Evolutionary conservation across 768 basidiomycete genomes (phyloP).

Genomic region (Rhodocollybia butyracea): DNA sequence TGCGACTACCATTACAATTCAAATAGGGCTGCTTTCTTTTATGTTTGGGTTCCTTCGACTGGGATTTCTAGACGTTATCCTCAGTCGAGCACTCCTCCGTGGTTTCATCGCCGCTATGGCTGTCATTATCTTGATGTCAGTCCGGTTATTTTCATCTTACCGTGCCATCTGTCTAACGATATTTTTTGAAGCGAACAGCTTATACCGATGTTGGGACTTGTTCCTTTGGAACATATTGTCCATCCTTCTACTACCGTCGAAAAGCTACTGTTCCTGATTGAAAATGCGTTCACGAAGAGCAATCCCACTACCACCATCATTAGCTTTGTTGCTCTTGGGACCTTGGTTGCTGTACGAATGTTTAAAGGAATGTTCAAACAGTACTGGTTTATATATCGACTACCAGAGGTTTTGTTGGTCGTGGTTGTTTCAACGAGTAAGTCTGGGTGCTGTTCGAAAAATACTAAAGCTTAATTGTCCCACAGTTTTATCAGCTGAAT

Average conservation of each 20-base stretch:
- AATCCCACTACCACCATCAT: slow-evolving; percentile 71
- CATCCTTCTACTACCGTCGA: slow-evolving; percentile 70
- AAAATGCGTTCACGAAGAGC: slow-evolving; percentile 50
- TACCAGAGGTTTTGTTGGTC: slow-evolving; percentile 90
- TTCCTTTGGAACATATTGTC: slow-evolving; percentile 43
- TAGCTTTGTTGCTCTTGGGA: slow-evolving; percentile 65
- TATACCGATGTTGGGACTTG: slow-evolving; percentile 87
- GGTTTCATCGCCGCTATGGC: slow-evolving; percentile 88
- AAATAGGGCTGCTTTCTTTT: slow-evolving; percentile 85
- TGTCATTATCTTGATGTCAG: slow-evolving; percentile 80
- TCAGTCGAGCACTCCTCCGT: slow-evolving; percentile 82
- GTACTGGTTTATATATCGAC: slow-evolving; percentile 68
- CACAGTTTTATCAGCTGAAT: slow-evolving; percentile 66
- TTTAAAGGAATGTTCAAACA: slow-evolving; percentile 57
- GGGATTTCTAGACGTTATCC: slow-evolving; percentile 91
- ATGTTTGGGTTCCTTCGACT: slow-evolving; percentile 83
- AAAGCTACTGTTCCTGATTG: slow-evolving; percentile 73
- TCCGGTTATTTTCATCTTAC: slow-evolving; percentile 7
- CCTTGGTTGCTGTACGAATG: slow-evolving; percentile 59
- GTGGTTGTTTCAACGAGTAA: slow-evolving; percentile 81
- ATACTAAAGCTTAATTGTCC: neutral
- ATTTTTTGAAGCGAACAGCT: slow-evolving; percentile 61
- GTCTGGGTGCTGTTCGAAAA: slow-evolving; percentile 18
- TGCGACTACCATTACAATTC: slow-evolving; percentile 79
- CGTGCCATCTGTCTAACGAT: neutral